Base-by-base conservation (phyloP, 192 early-diverging fungal genomes). In the Chytriomyces sp. region DNA sequence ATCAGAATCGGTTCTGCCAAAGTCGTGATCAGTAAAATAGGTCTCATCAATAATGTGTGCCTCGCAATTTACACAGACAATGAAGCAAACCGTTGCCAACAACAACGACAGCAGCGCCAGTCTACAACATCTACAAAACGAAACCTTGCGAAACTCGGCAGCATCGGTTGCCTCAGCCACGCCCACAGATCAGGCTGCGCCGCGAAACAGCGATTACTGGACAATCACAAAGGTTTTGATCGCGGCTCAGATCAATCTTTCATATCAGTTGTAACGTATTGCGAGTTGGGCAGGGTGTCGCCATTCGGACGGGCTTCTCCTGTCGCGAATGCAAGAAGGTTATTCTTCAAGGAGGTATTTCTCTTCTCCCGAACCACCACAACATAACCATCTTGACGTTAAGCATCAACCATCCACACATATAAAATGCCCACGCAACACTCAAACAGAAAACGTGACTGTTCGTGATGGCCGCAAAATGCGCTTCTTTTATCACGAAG, bases 391-490 rank as follows among this genome's bases (percentile, higher is more conserved):
- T 16, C 20, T 23, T 47, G 0, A 13, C 43, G 68, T 67, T 35
- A 66, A 66, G 8, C 13, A 45, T 20, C 1, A 68, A 35, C 3
- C 35, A 16, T 44, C 28, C 0, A 68, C 0, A 16, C 18, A 68
- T 47, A 35, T 16, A 18, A 46, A 0, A 57, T 57, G 2, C 2
- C 53, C 11, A 57, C 3, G 13, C 35, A 20, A 7, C 7, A 35
- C 0, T 35, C 35, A 11, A 43, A 18, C 35, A 71, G 72, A 62
- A 63, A 7, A 43, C 9, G 61, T 85, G 10, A 70, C 50, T 35
- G 78, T 82, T 5, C 74, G 83, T 43, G 83, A 87, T 77, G 82
- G 86, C 20, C 79, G 83, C 35, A 87, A 87, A 77, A 84, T 87
- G 76, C 71, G 86, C 20, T 73, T 86, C 50, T 85, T 85, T 49